Evolutionary conservation across 352 stramenopile species (phyloP), one percentile per base, ranked within the genome.

Genomic region (Globisporangium lucens): DNA sequence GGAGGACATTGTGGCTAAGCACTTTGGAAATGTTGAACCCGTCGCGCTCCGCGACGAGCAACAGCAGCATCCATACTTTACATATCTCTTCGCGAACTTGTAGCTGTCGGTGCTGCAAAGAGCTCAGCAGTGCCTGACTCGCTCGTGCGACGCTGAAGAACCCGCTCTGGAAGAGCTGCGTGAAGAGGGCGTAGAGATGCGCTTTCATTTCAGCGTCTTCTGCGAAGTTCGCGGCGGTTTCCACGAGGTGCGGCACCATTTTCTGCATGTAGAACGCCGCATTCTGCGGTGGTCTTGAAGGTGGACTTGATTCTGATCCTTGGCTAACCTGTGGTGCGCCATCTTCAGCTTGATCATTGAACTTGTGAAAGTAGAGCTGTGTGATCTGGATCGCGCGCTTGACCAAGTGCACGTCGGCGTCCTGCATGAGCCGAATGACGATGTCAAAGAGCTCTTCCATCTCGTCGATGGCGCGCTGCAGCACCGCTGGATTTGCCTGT

Each of bases 331-430:
- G 20, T 8, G 53, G 64, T 49, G 59, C 1, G 4, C 2, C 10
- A 56, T 60, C 62, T 9, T 77, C 47, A 7, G 43, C 58, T 10
- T 30, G n/a, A 17, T 67, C 53, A 36, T 55, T 67, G 24, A 90
- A 33, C 57, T 89, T 88, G 56, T 75, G 63, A 29, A 89, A 90
- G 12, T 88, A 47, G 36, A 85, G 47, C 2, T 87, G 74, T 0
- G 65, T 78, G 24, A 90, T 88, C 61, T 93, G 81, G 17, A 91
- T 63, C 17, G 82, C 73, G 58, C 83, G 75, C 57, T 93, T 91
- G 12, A 91, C 81, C 10, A 93, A 59, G 61, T 89, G 82, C 6
- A 81, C 70, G 43, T 93, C 82, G 7, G 85, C 76, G 59, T 91
- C 83, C 66, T 89, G 80, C n/a, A 87, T 70, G 46, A 93, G 69